Base-by-base conservation (phyloP, 2,329 filamentous ascomycete species). In the Parastagonospora avenae region DNA sequence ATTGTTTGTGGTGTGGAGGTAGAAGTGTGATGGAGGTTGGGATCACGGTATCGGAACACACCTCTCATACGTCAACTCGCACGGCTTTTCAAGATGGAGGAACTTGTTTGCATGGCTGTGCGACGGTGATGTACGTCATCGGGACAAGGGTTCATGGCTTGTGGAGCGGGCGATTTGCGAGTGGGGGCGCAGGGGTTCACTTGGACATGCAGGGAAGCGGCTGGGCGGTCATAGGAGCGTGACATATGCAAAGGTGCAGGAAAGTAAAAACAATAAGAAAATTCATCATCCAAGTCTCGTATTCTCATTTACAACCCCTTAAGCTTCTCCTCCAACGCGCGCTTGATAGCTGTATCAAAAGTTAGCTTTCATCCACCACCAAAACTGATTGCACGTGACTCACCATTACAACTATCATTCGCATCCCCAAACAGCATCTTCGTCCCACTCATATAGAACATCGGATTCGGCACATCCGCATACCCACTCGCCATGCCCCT, bases 351-450 rank as follows among this genome's bases (percentile, higher is more conserved):
- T 72, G 15, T 40, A 24, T 24, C 7, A 7, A 5, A 32, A n/a
- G 40, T 70, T 46, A 70, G 64, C 43, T 53, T 28, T 2, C 32
- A 24, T 31, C 9, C 8, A 9, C 9, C 10, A 30, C 29, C 15
- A 39, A 12, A 33, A 19, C 14, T 6, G 9, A 5, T 2, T 1
- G 6, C 2, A 12, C 28, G 30, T 11, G 24, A 60, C 67, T 63
- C 60, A 76, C 73, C 89, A 78, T 94, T 90, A 68, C 90, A 93
- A 52, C 87, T 89, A 52, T 85, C 82, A 77, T 91, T 93, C 15
- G 92, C 92, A 76, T 96, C 92, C 24, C 92, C 91, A 75, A 96
- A 96, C 51, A 96, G 73, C 92, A 96, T 96, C 77, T 88, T 90
- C 2, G 91, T 92, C 44, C 88, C 88, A 3, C 89, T 88, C 89